Evolutionary conservation across 805 yeast species (phyloP).

Genomic region (Cyberlindnera mrakii): DNA sequence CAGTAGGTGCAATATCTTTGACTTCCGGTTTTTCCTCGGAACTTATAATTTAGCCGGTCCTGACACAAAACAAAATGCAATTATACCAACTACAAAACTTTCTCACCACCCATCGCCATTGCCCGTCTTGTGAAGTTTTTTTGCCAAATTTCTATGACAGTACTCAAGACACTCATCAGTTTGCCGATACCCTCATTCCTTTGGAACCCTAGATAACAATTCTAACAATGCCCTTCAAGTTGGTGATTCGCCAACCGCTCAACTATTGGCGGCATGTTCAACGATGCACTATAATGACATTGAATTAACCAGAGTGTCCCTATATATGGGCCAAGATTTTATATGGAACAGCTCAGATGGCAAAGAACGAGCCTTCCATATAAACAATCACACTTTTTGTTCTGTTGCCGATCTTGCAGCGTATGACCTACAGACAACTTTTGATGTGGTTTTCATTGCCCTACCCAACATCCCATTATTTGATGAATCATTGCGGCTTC

Average conservation of each 20-base stretch:
- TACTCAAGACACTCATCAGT: slow-evolving; percentile 6
- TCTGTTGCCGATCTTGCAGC: slow-evolving; percentile 1
- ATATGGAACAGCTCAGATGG: neutral
- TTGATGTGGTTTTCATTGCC: slow-evolving; percentile 11
- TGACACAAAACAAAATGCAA: too few relatives aligned
- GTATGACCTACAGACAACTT: neutral
- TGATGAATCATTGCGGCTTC: neutral
- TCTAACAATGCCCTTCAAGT: slow-evolving; percentile 8
- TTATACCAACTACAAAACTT: too few relatives aligned
- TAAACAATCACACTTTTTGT: neutral
- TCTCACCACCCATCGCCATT: too few relatives aligned
- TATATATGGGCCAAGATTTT: neutral
- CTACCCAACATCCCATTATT: slow-evolving; percentile 8
- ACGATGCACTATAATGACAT: neutral
- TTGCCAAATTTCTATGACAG: neutral
- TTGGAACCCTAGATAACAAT: neutral
- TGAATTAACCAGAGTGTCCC: slow-evolving; percentile 3
- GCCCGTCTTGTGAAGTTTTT: too few relatives aligned
- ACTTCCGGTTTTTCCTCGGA: too few relatives aligned
- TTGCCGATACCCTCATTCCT: neutral
- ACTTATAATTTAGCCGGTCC: too few relatives aligned
- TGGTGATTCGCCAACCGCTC: slow-evolving; percentile 14
- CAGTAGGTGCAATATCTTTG: too few relatives aligned
- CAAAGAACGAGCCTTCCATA: neutral
- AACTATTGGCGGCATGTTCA: slow-evolving; percentile 4